Percentiles rank a stretch among this genome's conserved stretches.
Conservation (phyloP, 2,329 filamentous ascomycete genomes). For the Colletotrichum australisinense region DNA sequence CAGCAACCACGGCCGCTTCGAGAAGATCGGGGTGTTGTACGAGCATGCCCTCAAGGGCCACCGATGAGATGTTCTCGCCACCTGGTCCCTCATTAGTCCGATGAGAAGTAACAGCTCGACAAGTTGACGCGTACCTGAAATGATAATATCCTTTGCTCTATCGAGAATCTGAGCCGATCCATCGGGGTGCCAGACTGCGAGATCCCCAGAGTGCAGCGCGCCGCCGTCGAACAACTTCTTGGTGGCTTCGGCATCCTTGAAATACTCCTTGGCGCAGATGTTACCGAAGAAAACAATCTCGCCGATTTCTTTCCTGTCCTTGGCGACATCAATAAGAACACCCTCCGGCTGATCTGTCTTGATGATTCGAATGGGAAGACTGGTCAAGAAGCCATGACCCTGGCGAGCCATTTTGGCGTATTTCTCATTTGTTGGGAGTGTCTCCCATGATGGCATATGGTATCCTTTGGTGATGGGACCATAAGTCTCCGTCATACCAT, state of each 20-base stretch:
- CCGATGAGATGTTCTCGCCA: conserved; percentile 95
- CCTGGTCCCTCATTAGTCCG: conserved; percentile 60
- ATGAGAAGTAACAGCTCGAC: background rate
- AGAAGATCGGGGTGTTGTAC: conserved; percentile 89
- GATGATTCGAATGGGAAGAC: conserved; percentile 80
- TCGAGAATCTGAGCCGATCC: conserved; percentile 89
- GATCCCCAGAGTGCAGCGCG: conserved; percentile 87
- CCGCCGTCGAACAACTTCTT: conserved; percentile 88
- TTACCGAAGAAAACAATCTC: conserved; percentile 92
- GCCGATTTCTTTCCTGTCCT: conserved; percentile 80
- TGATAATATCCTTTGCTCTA: conserved; percentile 97
- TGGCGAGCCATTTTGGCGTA: conserved; percentile 93
- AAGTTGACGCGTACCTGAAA: conserved; percentile 73
- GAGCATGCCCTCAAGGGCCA: conserved; percentile 91
- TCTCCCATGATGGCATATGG: conserved; percentile 85
- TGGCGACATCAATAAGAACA: conserved; percentile 73
- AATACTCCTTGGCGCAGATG: conserved; percentile 92
- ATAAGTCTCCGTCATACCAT: conserved; percentile 90
- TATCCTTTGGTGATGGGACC: conserved; percentile 97
- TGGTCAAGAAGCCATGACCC: conserved; percentile 90
- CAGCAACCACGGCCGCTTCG: conserved; percentile 90
- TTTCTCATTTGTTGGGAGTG: conserved; percentile 77
- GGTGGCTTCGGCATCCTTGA: conserved; percentile 89
- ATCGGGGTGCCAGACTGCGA: conserved; percentile 94
- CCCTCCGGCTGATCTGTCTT: conserved; percentile 80